phyloP scores from a whole-genome alignment of 2,329 filamentous ascomycete genomes.

The Talaromyces sp. region DNA sequence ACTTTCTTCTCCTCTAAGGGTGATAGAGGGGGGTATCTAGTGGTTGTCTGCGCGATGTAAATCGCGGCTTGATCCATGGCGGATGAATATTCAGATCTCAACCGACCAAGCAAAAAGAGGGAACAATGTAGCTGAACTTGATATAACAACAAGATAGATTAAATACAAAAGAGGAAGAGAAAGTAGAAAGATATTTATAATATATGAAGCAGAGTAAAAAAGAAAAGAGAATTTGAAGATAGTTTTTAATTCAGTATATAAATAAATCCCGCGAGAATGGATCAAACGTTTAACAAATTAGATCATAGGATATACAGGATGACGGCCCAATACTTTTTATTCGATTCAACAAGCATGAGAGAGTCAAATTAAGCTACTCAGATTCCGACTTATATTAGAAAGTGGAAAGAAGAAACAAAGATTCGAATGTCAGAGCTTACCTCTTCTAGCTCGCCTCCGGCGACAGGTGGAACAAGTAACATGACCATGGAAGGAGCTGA shows the following conservation, averaged over 20 bases:
- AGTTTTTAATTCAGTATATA: neutral
- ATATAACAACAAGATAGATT: neutral
- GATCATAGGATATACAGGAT: neutral
- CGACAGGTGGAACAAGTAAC: no score
- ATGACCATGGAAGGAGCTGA: neutral
- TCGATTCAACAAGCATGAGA: neutral
- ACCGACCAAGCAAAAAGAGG: neutral
- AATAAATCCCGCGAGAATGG: neutral
- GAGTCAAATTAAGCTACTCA: neutral
- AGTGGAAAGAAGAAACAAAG: neutral
- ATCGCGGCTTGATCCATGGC: conserved; percentile 26
- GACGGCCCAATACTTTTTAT: neutral
- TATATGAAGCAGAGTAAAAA: neutral
- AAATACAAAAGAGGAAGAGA: neutral
- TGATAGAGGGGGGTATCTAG: conserved; percentile 23
- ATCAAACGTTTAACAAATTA: neutral
- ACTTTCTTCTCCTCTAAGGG: conserved; percentile 25
- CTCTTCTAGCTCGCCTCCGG: neutral
- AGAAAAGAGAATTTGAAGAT: neutral
- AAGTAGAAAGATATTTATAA: neutral
- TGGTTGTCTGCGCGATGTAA: conserved; percentile 23
- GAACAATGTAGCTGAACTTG: neutral
- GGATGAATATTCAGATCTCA: neutral
- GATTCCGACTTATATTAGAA: neutral
- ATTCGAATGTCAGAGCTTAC: neutral